Evolutionary conservation across 192 early-diverging fungal genomes (phyloP).

Genomic region (Linnemannia exigua): DNA sequence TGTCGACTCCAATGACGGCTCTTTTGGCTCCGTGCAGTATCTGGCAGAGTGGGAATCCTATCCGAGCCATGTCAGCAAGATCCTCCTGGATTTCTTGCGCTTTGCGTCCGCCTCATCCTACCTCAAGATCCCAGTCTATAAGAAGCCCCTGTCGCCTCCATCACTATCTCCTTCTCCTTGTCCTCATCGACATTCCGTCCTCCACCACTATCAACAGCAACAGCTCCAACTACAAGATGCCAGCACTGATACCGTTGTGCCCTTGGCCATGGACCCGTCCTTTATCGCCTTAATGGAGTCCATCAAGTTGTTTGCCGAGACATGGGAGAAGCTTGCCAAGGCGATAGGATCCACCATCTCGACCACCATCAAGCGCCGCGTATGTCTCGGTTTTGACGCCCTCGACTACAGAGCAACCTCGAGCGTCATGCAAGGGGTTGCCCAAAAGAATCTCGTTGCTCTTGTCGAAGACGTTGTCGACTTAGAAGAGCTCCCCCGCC

Average conservation of each 20-base stretch:
- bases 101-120: constrained; percentile 10
- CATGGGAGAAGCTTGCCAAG: constrained; percentile 18
- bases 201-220: neutral
- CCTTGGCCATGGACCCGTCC: constrained; percentile 12
- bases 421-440: constrained; percentile 2
- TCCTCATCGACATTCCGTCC: neutral
- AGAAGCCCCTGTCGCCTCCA: neutral
- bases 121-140: constrained; percentile 16
- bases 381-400: constrained; percentile 30
- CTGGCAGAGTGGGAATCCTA: constrained; percentile 19
- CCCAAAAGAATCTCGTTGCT: neutral
- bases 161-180: neutral
- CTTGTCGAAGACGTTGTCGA: constrained; percentile 20
- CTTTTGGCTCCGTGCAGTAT: constrained; percentile 20
- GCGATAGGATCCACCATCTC: neutral
- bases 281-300: neutral
- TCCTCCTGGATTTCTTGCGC: constrained; percentile 23
- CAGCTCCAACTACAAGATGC: constrained; percentile 1
- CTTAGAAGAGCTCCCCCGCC: neutral
- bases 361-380: neutral
- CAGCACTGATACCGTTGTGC: neutral
- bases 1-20: constrained; percentile 10
- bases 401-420: constrained; percentile 7
- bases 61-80: constrained; percentile 19
- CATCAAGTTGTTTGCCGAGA: constrained; percentile 22